Evolutionary conservation across 768 basidiomycete species (phyloP).

Genomic region (Termitomyces sp.): DNA sequence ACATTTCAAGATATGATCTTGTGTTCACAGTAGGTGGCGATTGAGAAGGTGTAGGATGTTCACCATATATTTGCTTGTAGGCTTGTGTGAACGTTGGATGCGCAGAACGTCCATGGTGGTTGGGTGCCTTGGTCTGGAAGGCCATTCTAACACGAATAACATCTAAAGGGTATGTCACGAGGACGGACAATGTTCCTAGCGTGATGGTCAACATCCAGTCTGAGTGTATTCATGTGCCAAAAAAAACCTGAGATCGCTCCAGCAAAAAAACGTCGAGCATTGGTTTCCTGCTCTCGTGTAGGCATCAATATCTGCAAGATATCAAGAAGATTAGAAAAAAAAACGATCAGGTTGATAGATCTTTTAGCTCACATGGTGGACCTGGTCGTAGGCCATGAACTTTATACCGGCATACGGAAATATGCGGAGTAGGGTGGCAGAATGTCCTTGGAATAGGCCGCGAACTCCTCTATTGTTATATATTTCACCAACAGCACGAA

Average conservation of each 20-base stretch:
- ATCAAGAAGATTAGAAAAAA: neutral
- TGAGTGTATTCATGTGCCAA: neutral
- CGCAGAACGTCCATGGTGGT: conserved; percentile 16
- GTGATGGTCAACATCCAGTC: neutral
- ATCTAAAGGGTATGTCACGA: conserved; percentile 94
- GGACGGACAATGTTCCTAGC: conserved; percentile 77
- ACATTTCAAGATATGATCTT: conserved; percentile 44
- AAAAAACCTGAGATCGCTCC: conserved; percentile 81
- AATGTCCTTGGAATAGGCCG: conserved; percentile 93
- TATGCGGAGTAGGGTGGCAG: conserved; percentile 87
- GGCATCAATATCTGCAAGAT: conserved; percentile 75
- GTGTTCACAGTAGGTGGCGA: conserved; percentile 15
- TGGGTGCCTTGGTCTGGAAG: conserved; percentile 54
- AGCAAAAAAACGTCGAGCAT: conserved; percentile 72
- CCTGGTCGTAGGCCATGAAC: conserved; percentile 93
- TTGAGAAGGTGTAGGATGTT: conserved; percentile 36
- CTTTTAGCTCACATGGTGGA: conserved; percentile 54
- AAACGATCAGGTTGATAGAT: neutral
- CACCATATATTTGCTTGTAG: conserved; percentile 64
- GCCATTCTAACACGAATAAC: conserved; percentile 95
- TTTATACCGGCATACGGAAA: conserved; percentile 98
- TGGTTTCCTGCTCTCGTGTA: conserved; percentile 70
- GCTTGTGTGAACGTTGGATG: conserved; percentile 52
- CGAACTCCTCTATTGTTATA: conserved; percentile 60
- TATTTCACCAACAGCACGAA: conserved; percentile 71